Percentiles rank a stretch among this genome's conserved stretches.
Conservation (phyloP, 257 asterid genomes). For the Fraxinus anomala region DNA sequence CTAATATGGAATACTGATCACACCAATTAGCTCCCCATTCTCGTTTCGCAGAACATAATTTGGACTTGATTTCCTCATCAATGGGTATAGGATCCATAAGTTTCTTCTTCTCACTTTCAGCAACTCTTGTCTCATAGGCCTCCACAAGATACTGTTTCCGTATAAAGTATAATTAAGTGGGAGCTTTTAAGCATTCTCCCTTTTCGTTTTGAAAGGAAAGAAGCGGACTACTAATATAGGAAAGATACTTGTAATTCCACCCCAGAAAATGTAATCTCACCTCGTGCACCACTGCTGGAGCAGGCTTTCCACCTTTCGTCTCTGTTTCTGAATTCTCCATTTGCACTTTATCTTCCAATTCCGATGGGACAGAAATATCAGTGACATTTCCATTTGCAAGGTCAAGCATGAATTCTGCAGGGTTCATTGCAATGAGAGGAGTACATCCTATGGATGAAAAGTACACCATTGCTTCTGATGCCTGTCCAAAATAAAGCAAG, state of each 20-base stretch:
- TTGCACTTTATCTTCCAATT: constrained; percentile 71
- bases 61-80: constrained; percentile 59
- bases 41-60: constrained; percentile 49
- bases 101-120: constrained; percentile 69
- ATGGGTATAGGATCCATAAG: constrained; percentile 50
- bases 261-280: constrained; percentile 28
- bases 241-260: background rate
- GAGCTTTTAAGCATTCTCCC: background rate
- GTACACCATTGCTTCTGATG: constrained; percentile 71
- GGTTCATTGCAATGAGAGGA: constrained; percentile 85
- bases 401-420: constrained; percentile 92
- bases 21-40: constrained; percentile 96
- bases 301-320: constrained; percentile 55
- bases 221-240: background rate
- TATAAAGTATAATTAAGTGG: constrained; percentile 19
- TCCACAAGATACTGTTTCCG: constrained; percentile 74
- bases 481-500: constrained; percentile 80
- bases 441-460: constrained; percentile 79
- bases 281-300: constrained; percentile 67
- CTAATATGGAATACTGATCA: constrained; percentile 76
- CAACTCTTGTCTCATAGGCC: constrained; percentile 69
- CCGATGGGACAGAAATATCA: constrained; percentile 81
- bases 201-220: background rate
- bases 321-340: constrained; percentile 49
- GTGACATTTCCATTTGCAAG: constrained; percentile 85